Conservation (phyloP, 257 asterid genomes). For the Petunia secreta region DNA sequence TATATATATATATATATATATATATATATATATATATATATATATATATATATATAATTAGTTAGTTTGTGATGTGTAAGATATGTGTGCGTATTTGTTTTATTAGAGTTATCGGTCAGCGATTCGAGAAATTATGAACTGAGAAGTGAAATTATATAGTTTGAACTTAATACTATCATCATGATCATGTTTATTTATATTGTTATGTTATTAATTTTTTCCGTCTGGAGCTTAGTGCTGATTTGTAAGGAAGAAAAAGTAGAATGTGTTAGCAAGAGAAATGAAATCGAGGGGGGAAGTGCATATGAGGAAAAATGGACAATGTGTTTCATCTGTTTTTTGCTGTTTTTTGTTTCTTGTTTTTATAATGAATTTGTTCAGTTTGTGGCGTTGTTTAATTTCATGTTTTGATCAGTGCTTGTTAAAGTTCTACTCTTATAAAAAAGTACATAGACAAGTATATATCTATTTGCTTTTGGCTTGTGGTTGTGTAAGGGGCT, state of each 20-base stretch:
- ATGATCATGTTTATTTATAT: not conserved
- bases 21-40: too few relatives aligned
- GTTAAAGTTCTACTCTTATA: not conserved
- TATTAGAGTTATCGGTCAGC: not conserved
- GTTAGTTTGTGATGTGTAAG: slow-evolving; percentile 17
- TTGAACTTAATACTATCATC: not conserved
- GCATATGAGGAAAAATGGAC: not conserved
- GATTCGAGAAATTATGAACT: not conserved
- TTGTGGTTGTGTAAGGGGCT: not conserved
- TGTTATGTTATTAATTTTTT: slow-evolving; percentile 8
- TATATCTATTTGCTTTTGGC: not conserved
- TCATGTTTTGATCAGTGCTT: not conserved
- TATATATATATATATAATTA: not conserved
- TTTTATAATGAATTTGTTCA: not conserved
- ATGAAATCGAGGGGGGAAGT: not conserved
- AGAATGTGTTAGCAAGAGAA: not conserved
- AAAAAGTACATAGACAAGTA: not conserved
- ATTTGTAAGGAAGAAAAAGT: not conserved
- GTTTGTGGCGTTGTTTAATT: not conserved
- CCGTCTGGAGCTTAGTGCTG: not conserved
- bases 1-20: too few relatives aligned
- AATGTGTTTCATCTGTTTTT: not conserved
- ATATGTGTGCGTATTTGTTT: not conserved
- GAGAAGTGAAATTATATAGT: not conserved
- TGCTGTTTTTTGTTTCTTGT: not conserved